Conservation (phyloP, 169 alveolate genomes). For the Plasmodium inui region DNA sequence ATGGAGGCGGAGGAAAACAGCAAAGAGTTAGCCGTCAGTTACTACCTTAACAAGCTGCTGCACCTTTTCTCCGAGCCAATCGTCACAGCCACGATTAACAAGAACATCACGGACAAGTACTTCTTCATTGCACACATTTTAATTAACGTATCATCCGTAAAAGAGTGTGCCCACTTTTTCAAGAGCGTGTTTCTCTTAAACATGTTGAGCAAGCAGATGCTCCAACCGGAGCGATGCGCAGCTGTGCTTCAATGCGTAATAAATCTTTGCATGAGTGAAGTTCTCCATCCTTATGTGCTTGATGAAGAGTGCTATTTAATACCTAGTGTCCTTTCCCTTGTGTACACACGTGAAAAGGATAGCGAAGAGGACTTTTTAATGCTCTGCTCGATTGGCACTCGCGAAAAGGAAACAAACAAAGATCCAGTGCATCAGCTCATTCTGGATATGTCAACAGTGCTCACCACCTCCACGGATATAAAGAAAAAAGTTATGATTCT, state of each 20-base stretch:
- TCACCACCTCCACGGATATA: constrained; percentile 6
- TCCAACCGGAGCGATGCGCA: constrained; percentile 3
- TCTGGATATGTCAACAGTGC: constrained; percentile 6
- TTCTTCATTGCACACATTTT: constrained; percentile 17
- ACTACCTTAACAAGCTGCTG: constrained; percentile 33
- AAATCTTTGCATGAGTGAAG: constrained; percentile 24
- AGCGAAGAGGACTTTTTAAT: background rate
- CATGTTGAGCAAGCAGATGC: constrained; percentile 11
- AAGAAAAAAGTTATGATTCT: constrained; percentile 29
- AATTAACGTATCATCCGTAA: constrained; percentile 41
- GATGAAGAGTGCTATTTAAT: constrained; percentile 27
- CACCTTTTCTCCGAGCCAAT: constrained; percentile 38
- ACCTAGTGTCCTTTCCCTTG: constrained; percentile 15
- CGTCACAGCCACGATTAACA: background rate
- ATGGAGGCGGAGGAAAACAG: background rate
- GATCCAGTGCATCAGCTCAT: constrained; percentile 3
- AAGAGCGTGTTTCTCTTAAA: constrained; percentile 24
- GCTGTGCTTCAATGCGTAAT: constrained; percentile 20
- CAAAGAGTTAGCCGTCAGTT: background rate
- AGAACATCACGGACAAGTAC: constrained; percentile 26
- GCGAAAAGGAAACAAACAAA: background rate
- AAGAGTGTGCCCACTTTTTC: constrained; percentile 39
- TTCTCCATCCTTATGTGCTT: constrained; percentile 2
- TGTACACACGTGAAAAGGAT: background rate
- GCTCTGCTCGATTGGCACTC: background rate